Base-by-base conservation (phyloP, 1,139 yeast species). In the Williopsis jadinii region DNA sequence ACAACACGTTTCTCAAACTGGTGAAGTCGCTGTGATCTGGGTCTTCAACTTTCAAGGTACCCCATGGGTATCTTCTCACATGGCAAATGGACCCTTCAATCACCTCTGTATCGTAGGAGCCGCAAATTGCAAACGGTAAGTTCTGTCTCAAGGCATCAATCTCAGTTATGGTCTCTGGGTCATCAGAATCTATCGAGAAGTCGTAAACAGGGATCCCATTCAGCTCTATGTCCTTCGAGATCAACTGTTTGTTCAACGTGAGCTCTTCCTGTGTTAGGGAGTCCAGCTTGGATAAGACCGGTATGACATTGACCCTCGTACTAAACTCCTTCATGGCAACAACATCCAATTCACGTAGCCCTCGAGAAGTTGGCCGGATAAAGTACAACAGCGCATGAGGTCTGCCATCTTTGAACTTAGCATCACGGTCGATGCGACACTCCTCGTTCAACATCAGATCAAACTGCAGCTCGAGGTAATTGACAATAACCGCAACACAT, bases 361-460 rank as follows among this genome's bases (percentile, higher is more conserved):
- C 80, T 51, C 70, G 75, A 27, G 76, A 71, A 1, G 75, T 77
- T 14, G 85, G 76, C 42, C 73, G 69, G 34, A 82, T 63, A 51
- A 81, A 78, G 54, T 79, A 78, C 34, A 81, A 54, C 41, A 80
- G 75, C 19, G 71, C 81, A 59, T 82, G 88, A 35, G 82, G 75
- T 47, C 87, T 63, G 19, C 72, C 70, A 57, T 82, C 88, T 43
- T 65, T 68, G 43, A 67, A 66, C 41, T 67, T 65, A 11, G 79
- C 70, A 48, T 73, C 71, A 55, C 88, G 68, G 47, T 73, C 66
- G 37, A 81, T 76, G 50, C 79, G 71, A 35, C 73, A 62, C 55
- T 82, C 90, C 52, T 81, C 85, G 28, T 67, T 67, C 39, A 81
- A 66, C 30, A 76, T 72, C 15, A 56, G 52, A 46, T 77, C 77